Evolutionary conservation across 257 asterid genomes (phyloP), one percentile per base, ranked within the genome.

Genomic region (Echites panduratus): DNA sequence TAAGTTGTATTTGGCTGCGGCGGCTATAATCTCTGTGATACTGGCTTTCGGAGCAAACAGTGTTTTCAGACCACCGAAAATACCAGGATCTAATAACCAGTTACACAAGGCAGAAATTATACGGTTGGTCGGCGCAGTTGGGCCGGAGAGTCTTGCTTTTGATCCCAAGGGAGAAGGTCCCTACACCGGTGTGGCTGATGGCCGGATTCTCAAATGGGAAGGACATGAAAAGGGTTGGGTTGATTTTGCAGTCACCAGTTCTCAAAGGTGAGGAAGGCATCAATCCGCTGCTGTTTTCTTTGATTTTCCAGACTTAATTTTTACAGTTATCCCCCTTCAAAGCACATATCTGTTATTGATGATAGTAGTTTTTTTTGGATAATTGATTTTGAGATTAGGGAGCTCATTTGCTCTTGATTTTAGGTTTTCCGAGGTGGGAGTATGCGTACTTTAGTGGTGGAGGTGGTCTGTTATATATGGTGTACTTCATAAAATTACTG

Each of bases 151-250:
- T 76, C 35, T 90, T 49, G 95, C 79, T 2, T 90, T 90, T 68
- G 91, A 90, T 75, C 78, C 78, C 54, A 77, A 29, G 72, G 96
- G 93, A 45, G 88, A 76, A 66, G 96, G 93, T 0, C 95, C 96
- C 6, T 90, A 90, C 77, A 83, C 91, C 8, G 96, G 96, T 32
- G 95, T 90, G 16, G 88, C 96, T 75, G 95, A 87, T 76, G 93
- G 96, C 29, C 86, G 91, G 10, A 68, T 88, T 70, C 87, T 90
- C 76, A 85, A 82, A 70, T 84, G 86, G 87, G 43, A 69, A 62
- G 86, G 75, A 40, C 67, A 26, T 7, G 74, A 66, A 44, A 75
- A 54, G 53, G 72, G 72, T 48, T 88, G 97, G 97, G 61, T 82
- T 71, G 88, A 87, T 40, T 90, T 90, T 80, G 90, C 96, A 49